Conservation (phyloP, 2,329 filamentous ascomycete genomes). For the Fusarium heterosporum region DNA sequence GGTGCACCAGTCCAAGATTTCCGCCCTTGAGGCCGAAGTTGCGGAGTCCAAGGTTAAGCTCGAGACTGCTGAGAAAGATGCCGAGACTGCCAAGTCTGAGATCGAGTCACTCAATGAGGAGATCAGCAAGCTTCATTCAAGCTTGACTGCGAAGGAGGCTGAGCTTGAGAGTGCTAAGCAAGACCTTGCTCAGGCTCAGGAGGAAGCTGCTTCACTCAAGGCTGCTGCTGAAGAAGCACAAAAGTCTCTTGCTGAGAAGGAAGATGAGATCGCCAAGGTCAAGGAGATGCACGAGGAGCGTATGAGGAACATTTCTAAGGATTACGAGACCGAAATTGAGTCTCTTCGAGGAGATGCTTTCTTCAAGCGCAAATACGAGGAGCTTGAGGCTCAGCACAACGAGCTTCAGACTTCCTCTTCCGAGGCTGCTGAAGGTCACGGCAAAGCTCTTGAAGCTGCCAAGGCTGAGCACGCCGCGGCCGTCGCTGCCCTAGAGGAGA, state of each 20-base stretch:
- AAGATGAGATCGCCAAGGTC: slow-evolving; percentile 62
- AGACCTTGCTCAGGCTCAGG: slow-evolving; percentile 56
- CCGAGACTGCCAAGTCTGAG: slow-evolving; percentile 57
- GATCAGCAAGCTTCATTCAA: slow-evolving; percentile 55
- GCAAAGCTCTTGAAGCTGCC: slow-evolving; percentile 57
- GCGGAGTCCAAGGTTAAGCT: slow-evolving; percentile 62
- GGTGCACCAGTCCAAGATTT: slow-evolving; percentile 59
- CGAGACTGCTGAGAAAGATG: slow-evolving; percentile 60
- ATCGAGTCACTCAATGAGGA: slow-evolving; percentile 58
- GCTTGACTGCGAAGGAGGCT: slow-evolving; percentile 57
- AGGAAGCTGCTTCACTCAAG: slow-evolving; percentile 61
- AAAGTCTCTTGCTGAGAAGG: slow-evolving; percentile 60
- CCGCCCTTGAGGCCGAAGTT: slow-evolving; percentile 65
- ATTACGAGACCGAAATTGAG: slow-evolving; percentile 75
- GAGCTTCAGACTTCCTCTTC: slow-evolving; percentile 58
- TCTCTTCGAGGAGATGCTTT: slow-evolving; percentile 71
- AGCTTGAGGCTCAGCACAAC: slow-evolving; percentile 68
- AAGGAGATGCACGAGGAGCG: slow-evolving; percentile 68
- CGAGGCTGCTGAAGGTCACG: slow-evolving; percentile 55
- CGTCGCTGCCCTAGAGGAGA: slow-evolving; percentile 61
- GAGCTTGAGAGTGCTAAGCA: slow-evolving; percentile 60
- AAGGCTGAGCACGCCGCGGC: slow-evolving; percentile 59
- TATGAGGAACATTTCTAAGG: slow-evolving; percentile 68
- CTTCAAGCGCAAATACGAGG: slow-evolving; percentile 72
- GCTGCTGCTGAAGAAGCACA: slow-evolving; percentile 62